Conservation (phyloP, 2,329 filamentous ascomycete genomes). For the Colletotrichum musicola region DNA sequence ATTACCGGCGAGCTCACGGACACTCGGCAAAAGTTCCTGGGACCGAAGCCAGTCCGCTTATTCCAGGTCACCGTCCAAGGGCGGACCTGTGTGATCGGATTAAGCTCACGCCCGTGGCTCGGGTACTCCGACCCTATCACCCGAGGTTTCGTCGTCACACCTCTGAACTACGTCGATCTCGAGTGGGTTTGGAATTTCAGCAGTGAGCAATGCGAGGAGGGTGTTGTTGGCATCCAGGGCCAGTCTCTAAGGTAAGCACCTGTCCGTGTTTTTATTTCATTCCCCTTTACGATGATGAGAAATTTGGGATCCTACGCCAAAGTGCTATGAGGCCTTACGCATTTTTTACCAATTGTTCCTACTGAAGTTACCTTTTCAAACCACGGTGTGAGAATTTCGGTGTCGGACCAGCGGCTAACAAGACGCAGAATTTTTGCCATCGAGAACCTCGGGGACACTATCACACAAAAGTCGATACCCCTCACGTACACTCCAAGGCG, state of each 20-base stretch:
- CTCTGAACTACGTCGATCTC: conserved; percentile 86
- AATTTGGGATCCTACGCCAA: conserved; percentile 67
- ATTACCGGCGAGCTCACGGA: conserved; percentile 96
- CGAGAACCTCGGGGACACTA: conserved; percentile 85
- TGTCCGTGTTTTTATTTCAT: conserved; percentile 47
- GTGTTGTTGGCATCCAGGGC: conserved; percentile 93
- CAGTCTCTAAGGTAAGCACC: conserved; percentile 82
- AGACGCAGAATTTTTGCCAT: conserved; percentile 84
- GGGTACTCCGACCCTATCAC: conserved; percentile 92
- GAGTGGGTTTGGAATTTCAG: conserved; percentile 98
- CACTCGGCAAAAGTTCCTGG: conserved; percentile 93
- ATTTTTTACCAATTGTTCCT: conserved; percentile 92
- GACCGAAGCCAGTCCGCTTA: conserved; percentile 88
- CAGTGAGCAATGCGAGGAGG: conserved; percentile 92
- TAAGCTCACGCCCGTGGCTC: conserved; percentile 96
- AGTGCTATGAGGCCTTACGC: conserved; percentile 68
- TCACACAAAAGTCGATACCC: conserved; percentile 87
- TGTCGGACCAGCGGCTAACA: conserved; percentile 49
- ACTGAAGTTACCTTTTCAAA: conserved; percentile 70
- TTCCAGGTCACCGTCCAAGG: conserved; percentile 92
- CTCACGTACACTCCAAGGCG: conserved; percentile 91
- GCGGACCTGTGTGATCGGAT: conserved; percentile 85
- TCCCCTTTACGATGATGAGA: conserved; percentile 70
- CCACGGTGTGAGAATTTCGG: conserved; percentile 12
- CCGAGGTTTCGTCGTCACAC: conserved; percentile 91